phyloP scores from a whole-genome alignment of 2,329 filamentous ascomycete species.

The Niveomyces coronatus region DNA sequence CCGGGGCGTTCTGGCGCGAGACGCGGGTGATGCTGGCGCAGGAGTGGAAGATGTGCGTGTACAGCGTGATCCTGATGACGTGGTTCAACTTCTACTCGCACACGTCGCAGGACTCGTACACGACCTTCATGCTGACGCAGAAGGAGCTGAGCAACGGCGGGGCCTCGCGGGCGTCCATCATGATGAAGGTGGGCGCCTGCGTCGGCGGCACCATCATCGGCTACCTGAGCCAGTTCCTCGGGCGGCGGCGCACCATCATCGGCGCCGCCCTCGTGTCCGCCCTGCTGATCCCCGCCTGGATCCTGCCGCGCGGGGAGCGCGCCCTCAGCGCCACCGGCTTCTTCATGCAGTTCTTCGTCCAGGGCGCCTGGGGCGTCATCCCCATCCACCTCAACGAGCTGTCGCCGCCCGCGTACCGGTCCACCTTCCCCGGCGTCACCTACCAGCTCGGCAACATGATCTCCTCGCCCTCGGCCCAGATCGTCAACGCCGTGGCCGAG shows the following conservation, averaged over 20 bases:
- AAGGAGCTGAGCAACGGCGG: slow-evolving; percentile 56
- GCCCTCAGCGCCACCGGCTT: slow-evolving; percentile 55
- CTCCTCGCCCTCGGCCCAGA: slow-evolving; percentile 62
- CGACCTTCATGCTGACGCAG: slow-evolving; percentile 65
- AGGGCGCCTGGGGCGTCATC: slow-evolving; percentile 57
- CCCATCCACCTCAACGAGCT: slow-evolving; percentile 67
- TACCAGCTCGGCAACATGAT: slow-evolving; percentile 72
- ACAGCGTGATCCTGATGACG: slow-evolving; percentile 70
- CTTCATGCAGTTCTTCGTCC: slow-evolving; percentile 59
- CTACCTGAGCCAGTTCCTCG: slow-evolving; percentile 65
- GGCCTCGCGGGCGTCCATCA: slow-evolving; percentile 64
- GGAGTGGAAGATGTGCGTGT: slow-evolving; percentile 70
- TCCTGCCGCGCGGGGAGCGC: slow-evolving; percentile 49
- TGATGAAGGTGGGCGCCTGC: slow-evolving; percentile 71
- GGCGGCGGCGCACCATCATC: slow-evolving; percentile 60
- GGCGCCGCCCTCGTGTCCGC: slow-evolving; percentile 48
- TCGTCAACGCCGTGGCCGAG: slow-evolving; percentile 66
- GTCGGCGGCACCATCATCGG: slow-evolving; percentile 64
- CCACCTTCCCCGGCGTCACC: slow-evolving; percentile 58
- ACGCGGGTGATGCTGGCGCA: slow-evolving; percentile 54
- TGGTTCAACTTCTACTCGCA: slow-evolving; percentile 70
- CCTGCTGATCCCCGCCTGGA: slow-evolving; percentile 58
- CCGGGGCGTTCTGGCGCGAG: slow-evolving; percentile 55
- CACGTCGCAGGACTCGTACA: slow-evolving; percentile 72
- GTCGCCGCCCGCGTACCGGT: slow-evolving; percentile 58